A percentile compares a stretch with the other conserved stretches of the same genome.
Conservation (phyloP, 345 rosid species). For the Linum trigynum region DNA sequence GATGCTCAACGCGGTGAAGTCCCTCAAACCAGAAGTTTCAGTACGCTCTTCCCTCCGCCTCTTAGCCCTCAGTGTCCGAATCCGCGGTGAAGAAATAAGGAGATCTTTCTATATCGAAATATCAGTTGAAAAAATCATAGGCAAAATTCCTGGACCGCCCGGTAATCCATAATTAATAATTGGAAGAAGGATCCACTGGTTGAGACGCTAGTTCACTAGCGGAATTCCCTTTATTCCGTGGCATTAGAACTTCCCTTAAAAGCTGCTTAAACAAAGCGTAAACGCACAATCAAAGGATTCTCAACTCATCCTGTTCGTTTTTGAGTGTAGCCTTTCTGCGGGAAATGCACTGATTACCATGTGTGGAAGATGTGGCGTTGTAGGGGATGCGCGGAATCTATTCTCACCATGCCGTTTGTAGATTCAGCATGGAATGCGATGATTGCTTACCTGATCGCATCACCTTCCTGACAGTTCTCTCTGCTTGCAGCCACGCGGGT, state of each 20-base stretch:
- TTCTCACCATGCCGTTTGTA: not conserved
- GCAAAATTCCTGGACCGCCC: too few relatives aligned
- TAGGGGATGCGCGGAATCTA: not conserved
- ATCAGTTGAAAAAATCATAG: too few relatives aligned
- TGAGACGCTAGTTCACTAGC: too few relatives aligned
- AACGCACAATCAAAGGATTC: not conserved
- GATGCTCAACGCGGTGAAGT: not conserved
- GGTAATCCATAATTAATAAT: too few relatives aligned
- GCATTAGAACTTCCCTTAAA: too few relatives aligned
- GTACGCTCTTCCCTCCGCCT: slow-evolving; percentile 1
- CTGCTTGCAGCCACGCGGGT: slow-evolving; percentile 1
- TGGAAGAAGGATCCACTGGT: too few relatives aligned
- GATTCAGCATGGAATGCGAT: not conserved
- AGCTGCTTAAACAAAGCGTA: not conserved
- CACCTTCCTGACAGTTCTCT: not conserved
- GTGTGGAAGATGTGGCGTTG: not conserved
- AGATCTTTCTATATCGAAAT: too few relatives aligned
- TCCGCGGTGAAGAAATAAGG: too few relatives aligned
- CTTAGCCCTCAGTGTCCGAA: not conserved
- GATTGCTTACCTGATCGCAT: slow-evolving; percentile 1
- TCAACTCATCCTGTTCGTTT: not conserved
- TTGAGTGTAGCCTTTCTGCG: not conserved
- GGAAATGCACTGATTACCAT: not conserved
- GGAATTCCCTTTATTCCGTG: too few relatives aligned
- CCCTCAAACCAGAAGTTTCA: not conserved